Base-by-base conservation (phyloP, 2,329 filamentous ascomycete species). In the Coleophoma cylindrospora region DNA sequence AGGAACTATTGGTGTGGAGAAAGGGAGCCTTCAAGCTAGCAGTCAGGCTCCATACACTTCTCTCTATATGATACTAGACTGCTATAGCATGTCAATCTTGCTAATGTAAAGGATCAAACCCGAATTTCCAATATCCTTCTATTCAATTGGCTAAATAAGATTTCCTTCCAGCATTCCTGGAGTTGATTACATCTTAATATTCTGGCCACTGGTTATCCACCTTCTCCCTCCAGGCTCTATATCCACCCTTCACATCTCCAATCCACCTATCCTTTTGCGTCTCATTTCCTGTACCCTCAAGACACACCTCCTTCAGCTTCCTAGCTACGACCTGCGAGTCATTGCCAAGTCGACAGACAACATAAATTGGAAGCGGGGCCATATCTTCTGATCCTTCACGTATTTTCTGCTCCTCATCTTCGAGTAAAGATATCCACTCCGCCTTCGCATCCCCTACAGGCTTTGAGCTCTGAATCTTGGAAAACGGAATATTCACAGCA, bases 331-430 rank as follows among this genome's bases (percentile, higher is more conserved):
- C 58, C 62, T 92, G 89, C 11, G 87, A 91, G 64, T 94, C 88
- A 55, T 91, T 89, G 0, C 89, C 89, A 1, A 87, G 73, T 32
- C 87, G 75, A 57, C 89, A 94, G 0, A 94, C 75, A 0, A 90
- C 70, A 52, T 87, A 87, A 19, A 94, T 81, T 0, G 84, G 78
- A 10, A 27, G 6, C 27, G 27, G 7, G 27, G 6, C 27, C 2
- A 73, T 71, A 33, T 77, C 68, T 1, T 61, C 53, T 68, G 63
- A 0, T 62, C 54, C 0, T 74, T 72, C 14, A 79, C 59, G 67
- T 73, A 74, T 8, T 19, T 14, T 15, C 15, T 43, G 34, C 50
- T 61, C 22, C 47, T 50, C 36, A 19, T 54, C 37, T 62, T 65
- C 34, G 53, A 48, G 33, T 27, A 27, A 34, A 46, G 9, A 14